Conservation (phyloP, 192 early-diverging fungal genomes). For the Linnemannia exigua region DNA sequence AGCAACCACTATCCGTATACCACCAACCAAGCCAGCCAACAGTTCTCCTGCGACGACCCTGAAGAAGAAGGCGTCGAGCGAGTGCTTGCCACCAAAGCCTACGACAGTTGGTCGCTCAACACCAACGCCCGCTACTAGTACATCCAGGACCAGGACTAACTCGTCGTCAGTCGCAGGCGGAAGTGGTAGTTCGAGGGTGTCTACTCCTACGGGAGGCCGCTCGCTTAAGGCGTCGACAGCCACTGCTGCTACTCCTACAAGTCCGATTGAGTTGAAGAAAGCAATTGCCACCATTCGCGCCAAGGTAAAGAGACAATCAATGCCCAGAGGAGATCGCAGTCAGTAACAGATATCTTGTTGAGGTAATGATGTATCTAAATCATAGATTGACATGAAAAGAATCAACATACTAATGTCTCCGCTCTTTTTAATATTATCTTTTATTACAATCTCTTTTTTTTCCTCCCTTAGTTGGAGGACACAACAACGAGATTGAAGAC, state of each 20-base stretch:
- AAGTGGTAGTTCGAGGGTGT: neutral
- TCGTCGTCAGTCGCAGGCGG: constrained; percentile 7
- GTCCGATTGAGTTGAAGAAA: constrained; percentile 27
- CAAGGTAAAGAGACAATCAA: constrained; percentile 19
- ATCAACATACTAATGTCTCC: neutral
- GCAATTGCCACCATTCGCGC: constrained; percentile 20
- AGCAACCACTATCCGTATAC: constrained; percentile 36
- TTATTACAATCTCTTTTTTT: neutral
- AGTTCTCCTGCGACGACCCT: neutral
- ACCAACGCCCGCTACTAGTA: too few relatives aligned
- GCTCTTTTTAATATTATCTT: neutral
- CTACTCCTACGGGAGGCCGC: constrained; percentile 7
- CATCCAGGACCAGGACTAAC: neutral
- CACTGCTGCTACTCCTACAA: neutral
- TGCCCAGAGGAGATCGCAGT: neutral
- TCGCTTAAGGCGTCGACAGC: neutral
- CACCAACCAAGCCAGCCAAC: constrained; percentile 8
- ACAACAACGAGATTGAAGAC: constrained; percentile 14
- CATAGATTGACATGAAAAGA: neutral
- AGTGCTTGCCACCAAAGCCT: neutral
- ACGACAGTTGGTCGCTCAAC: neutral
- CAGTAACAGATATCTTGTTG: neutral
- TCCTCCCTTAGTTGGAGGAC: constrained; percentile 20
- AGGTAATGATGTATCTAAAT: neutral
- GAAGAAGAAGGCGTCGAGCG: neutral